Evolutionary conservation across 352 stramenopile species (phyloP), one percentile per base, ranked within the genome.

Genomic region (Phytophthora capsici): DNA sequence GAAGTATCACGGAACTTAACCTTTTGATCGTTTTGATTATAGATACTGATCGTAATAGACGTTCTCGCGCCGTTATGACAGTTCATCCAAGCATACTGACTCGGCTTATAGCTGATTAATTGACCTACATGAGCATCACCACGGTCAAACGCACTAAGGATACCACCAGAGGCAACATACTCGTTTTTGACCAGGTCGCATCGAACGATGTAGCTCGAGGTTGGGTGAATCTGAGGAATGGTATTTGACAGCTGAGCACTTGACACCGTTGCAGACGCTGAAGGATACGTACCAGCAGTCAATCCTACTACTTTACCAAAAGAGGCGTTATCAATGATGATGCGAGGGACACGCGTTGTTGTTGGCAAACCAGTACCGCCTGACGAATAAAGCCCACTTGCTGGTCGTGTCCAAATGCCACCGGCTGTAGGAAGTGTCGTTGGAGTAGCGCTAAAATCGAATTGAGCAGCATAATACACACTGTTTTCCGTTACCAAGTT

Each of bases 121-220:
- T 69, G 14, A 14, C 61, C 53, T n/a, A 64, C 30, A 1, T 7
- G 1, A 2, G 61, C 30, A 57, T 69, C 52, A 32, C 52, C 45
- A 12, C 56, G 3, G 38, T 65, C 49, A 48, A 64, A 69, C 1
- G 61, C 46, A 28, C 13, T 47, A 0, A 71, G 2, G 13, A 66
- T 66, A 48, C 66, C 55, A 23, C 55, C 49, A 26, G 56, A 62
- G 10, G 53, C 34, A 2, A 61, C 55, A 17, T 63, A 71, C 2
- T 57, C 41, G n/a, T 71, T 71, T 19, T 71, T 71, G 4, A 71
- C 54, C 0, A 67, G 1, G 49, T 61, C 56, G 25, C 63, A 71
- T 3, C 63, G 40, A 20, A 71, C 49, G 2, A 71, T 48, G 22
- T 71, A 71, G 1, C 12, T 37, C n/a, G n/a, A n/a, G 0, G 12